These are phyloP conservation scores for Xerocomus spinulosus DNA, from an alignment of 768 basidiomycete genomes.

Conservation along the genomic window DNA sequence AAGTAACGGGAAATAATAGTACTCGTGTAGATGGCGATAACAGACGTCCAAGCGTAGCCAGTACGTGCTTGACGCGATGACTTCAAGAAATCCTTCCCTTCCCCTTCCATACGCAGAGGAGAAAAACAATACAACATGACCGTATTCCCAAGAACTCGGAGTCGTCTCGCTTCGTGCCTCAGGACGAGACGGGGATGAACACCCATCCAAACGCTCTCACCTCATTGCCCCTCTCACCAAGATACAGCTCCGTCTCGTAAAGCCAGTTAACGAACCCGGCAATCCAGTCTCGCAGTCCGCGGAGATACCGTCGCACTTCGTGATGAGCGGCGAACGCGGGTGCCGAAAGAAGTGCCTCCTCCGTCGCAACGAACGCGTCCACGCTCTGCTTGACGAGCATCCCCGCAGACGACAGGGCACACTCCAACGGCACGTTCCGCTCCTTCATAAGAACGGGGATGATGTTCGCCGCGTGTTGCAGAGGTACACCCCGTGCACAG, in stretches of 20 bases:
- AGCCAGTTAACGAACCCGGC: slow-evolving; percentile 59
- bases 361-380: slow-evolving; percentile 25
- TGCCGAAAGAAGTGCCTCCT: slow-evolving; percentile 17
- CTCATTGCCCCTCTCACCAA: slow-evolving; percentile 53
- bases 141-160: background rate
- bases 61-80: background rate
- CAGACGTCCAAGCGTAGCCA: background rate
- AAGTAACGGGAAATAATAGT: background rate
- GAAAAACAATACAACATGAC: slow-evolving; percentile 1
- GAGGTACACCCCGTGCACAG: slow-evolving; percentile 44
- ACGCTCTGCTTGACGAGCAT: slow-evolving; percentile 26
- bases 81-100: slow-evolving; percentile 8
- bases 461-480: slow-evolving; percentile 39
- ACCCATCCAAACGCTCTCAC: slow-evolving; percentile 62
- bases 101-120: background rate
- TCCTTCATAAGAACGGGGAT: slow-evolving; percentile 46
- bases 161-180: background rate
- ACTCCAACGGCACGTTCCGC: slow-evolving; percentile 43
- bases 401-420: slow-evolving; percentile 32
- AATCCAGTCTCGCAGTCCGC: slow-evolving; percentile 52
- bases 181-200: slow-evolving; percentile 35
- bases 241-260: slow-evolving; percentile 59
- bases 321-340: slow-evolving; percentile 12
- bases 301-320: slow-evolving; percentile 39
- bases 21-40: background rate